Conservation (phyloP, 1,284 basidiomycete species). For the Austroboletus sp. region DNA sequence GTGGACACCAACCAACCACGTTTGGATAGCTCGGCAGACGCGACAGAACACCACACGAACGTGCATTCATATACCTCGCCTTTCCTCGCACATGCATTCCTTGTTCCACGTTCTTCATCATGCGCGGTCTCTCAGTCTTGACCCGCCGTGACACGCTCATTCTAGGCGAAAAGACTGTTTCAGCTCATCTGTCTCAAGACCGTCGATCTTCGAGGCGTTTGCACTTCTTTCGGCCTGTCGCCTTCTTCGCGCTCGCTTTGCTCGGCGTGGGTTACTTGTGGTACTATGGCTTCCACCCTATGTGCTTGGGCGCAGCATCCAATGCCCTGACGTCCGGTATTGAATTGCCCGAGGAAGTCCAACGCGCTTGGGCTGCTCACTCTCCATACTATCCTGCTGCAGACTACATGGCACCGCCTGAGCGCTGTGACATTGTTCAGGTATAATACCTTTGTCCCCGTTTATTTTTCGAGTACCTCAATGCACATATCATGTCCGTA, state of each 20-base stretch:
- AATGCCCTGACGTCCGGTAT: not conserved
- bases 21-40: constrained; percentile 11
- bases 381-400: constrained; percentile 51
- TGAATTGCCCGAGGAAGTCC: constrained; percentile 21
- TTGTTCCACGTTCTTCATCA: constrained; percentile 6
- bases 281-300: constrained; percentile 5
- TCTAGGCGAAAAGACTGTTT: constrained; percentile 9
- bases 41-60: constrained; percentile 18
- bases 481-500: not conserved
- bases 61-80: constrained; percentile 19
- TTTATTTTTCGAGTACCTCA: not conserved
- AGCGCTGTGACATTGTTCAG: constrained; percentile 51
- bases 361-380: constrained; percentile 50
- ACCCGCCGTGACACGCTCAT: constrained; percentile 2
- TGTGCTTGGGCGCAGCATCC: not conserved
- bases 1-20: not conserved
- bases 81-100: constrained; percentile 5
- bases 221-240: constrained; percentile 2
- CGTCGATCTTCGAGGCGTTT: constrained; percentile 2
- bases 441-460: constrained; percentile 30
- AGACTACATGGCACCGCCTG: constrained; percentile 44
- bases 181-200: not conserved
- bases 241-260: constrained; percentile 18
- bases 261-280: constrained; percentile 12
- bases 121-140: not conserved